Conservation (phyloP, 257 asterid genomes). For the Solanum paucissectum region DNA sequence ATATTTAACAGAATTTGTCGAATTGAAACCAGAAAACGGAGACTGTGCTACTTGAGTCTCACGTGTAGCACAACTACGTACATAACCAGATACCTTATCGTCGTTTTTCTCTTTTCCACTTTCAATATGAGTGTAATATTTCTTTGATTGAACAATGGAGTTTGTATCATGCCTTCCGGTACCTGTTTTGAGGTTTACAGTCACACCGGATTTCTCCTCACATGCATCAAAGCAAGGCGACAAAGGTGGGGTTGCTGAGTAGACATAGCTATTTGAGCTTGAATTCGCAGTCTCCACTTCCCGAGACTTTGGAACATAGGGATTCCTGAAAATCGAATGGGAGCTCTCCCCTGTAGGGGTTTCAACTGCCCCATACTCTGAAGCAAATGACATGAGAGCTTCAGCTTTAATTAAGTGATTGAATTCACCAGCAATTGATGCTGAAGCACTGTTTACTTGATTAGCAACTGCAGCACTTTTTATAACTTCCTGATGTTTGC, state of each 20-base stretch:
- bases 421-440: constrained; percentile 55
- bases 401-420: constrained; percentile 90
- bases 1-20: constrained; percentile 34
- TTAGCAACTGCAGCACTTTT: constrained; percentile 32
- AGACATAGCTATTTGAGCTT: constrained; percentile 70
- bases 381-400: constrained; percentile 94
- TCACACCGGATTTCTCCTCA: constrained; percentile 54
- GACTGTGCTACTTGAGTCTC: constrained; percentile 37
- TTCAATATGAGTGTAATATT: constrained; percentile 61
- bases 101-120: constrained; percentile 36
- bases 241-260: constrained; percentile 90
- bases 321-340: constrained; percentile 68
- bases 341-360: constrained; percentile 55
- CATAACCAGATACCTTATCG: constrained; percentile 26
- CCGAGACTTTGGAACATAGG: constrained; percentile 75
- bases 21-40: constrained; percentile 36
- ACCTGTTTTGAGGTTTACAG: constrained; percentile 35
- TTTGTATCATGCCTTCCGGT: constrained; percentile 33
- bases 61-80: constrained; percentile 25
- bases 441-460: constrained; percentile 30
- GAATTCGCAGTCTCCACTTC: constrained; percentile 76
- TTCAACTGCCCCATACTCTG: constrained; percentile 92
- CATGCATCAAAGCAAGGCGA: constrained; percentile 57
- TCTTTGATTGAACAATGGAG: constrained; percentile 41
- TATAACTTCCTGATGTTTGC: constrained; percentile 50